A percentile compares a stretch with the other conserved stretches of the same genome.
phyloP scores from a whole-genome alignment of 768 basidiomycete genomes.

The Tremella yokohamensis region DNA sequence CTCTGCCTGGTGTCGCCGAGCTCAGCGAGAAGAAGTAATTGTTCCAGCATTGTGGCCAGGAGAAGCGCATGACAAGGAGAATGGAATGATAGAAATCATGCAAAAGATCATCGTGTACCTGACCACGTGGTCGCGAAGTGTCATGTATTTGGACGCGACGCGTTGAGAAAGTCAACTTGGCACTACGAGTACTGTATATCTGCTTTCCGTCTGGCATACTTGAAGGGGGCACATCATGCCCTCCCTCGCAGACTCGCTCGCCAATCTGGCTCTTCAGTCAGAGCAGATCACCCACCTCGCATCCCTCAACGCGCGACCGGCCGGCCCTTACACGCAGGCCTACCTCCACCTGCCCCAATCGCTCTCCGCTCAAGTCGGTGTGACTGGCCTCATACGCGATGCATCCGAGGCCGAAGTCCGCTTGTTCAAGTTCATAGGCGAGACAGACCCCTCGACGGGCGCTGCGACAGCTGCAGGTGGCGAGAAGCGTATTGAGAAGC shows the following conservation, averaged over 20 bases:
- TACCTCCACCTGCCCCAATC: constrained; percentile 24
- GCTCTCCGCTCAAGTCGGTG: constrained; percentile 5
- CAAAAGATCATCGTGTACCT: too few relatives aligned
- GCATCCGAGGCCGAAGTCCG: constrained; percentile 38
- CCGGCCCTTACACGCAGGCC: constrained; percentile 35
- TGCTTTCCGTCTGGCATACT: too few relatives aligned
- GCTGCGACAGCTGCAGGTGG: constrained; percentile 19
- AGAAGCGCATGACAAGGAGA: too few relatives aligned
- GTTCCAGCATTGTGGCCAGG: too few relatives aligned
- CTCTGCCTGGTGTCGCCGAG: constrained; percentile 84
- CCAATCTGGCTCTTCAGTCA: constrained; percentile 22
- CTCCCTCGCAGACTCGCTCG: constrained; percentile 31
- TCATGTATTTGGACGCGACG: too few relatives aligned
- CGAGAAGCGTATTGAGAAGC: constrained; percentile 45
- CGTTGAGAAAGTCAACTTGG: too few relatives aligned
- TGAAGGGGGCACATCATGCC: constrained; percentile 21
- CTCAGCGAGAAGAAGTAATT: constrained; percentile 69
- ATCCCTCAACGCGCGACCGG: constrained; percentile 21
- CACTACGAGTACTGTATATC: too few relatives aligned
- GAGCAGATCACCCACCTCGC: constrained; percentile 29
- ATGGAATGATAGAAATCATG: too few relatives aligned
- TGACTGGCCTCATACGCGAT: constrained; percentile 43
- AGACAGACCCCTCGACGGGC: constrained; percentile 13
- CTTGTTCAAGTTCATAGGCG: constrained; percentile 47
- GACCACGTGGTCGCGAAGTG: too few relatives aligned